Conservation (phyloP, 441 rosid genomes). For the Capsella rubella region DNA sequence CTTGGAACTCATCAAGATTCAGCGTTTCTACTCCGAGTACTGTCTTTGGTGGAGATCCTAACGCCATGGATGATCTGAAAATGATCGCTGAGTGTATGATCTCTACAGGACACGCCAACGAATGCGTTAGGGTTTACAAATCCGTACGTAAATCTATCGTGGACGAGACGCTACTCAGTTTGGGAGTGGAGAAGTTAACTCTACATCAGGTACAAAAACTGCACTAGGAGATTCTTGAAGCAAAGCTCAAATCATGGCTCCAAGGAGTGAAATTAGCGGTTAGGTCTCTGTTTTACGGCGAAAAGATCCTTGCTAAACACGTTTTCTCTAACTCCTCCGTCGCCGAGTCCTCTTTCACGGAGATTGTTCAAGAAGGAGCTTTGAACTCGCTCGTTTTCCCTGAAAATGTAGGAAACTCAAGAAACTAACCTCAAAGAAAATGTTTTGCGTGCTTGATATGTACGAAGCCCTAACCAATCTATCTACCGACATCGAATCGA, state of each 20-base stretch:
- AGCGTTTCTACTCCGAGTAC: constrained; percentile 51
- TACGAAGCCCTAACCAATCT: constrained; percentile 57
- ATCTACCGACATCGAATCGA: constrained; percentile 63
- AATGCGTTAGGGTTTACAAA: constrained; percentile 62
- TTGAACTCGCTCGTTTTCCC: constrained; percentile 65
- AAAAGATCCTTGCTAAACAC: constrained; percentile 72
- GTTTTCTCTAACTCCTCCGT: constrained; percentile 63
- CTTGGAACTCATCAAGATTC: constrained; percentile 59
- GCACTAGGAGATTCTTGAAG: constrained; percentile 66
- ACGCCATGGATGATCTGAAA: constrained; percentile 62
- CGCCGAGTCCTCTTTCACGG: constrained; percentile 69
- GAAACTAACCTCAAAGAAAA: constrained; percentile 57
- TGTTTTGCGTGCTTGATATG: constrained; percentile 64
- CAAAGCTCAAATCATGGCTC: constrained; percentile 68
- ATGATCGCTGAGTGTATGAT: constrained; percentile 87
- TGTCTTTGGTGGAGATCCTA: constrained; percentile 43
- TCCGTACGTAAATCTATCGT: constrained; percentile 69
- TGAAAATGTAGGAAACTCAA: constrained; percentile 61
- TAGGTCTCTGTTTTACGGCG: constrained; percentile 66
- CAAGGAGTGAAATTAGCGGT: constrained; percentile 50
- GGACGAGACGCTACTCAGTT: constrained; percentile 65
- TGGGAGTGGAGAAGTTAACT: constrained; percentile 53
- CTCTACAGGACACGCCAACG: constrained; percentile 67
- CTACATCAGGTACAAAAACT: constrained; percentile 62
- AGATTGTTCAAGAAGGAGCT: constrained; percentile 73